Evolutionary conservation across 345 rosid species (phyloP).

Genomic region (Turnera subulata): DNA sequence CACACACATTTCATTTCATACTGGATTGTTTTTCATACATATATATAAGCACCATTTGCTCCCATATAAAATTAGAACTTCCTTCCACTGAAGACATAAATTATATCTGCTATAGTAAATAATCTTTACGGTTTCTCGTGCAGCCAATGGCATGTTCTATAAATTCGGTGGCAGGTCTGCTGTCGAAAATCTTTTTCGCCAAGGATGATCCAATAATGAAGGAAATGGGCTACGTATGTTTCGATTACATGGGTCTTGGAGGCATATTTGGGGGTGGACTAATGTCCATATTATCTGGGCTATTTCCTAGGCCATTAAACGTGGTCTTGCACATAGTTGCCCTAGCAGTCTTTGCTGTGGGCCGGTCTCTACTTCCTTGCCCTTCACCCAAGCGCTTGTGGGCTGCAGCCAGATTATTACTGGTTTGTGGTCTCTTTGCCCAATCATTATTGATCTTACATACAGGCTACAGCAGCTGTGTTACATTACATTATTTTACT

Average conservation of each 20-base stretch:
- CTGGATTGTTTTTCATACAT: too few species aligned
- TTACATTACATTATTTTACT: too few species aligned
- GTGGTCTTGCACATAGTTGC: slow-evolving; percentile 46
- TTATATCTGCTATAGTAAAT: too few species aligned
- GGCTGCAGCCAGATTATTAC: slow-evolving; percentile 42
- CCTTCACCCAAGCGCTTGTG: slow-evolving; percentile 45
- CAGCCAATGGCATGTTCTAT: neutral
- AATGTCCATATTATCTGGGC: neutral
- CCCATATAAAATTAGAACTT: neutral
- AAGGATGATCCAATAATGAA: neutral
- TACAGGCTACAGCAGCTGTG: too few species aligned
- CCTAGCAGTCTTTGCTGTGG: slow-evolving; percentile 41
- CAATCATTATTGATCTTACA: too few species aligned
- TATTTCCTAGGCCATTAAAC: slow-evolving; percentile 19
- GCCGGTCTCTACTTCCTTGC: slow-evolving; percentile 45
- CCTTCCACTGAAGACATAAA: too few species aligned
- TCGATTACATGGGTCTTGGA: neutral
- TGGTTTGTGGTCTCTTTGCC: too few species aligned
- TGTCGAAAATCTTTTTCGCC: neutral
- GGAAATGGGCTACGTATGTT: neutral
- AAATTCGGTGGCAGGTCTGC: neutral
- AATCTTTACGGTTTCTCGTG: neutral
- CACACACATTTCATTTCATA: too few species aligned
- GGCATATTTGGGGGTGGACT: neutral
- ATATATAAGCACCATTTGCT: neutral